Evolutionary conservation across 768 basidiomycete genomes (phyloP), one percentile per base, ranked within the genome.

Genomic region (Leccinum longicurvipes): DNA sequence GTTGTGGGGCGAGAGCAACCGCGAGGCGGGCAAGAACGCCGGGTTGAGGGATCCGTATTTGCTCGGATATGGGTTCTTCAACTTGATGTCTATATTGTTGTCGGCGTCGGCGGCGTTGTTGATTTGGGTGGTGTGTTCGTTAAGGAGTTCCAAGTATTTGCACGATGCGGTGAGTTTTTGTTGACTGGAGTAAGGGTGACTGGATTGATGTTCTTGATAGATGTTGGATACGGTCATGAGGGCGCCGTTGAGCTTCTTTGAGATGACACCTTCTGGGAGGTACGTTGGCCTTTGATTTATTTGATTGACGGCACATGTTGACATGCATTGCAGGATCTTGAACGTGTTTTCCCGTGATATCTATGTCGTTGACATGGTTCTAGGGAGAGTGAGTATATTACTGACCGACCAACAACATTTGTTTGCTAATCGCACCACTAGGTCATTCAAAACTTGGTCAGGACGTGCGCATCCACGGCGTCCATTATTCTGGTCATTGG

Each of bases 261-360:
- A 97, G 70, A 72, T 79, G 52, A 97, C 93, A 0, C 95, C 93
- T 2, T 86, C 82, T 15, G 93, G 93, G 60, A 81, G 88, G 89
- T 88, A 61, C 49, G 78, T 32, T 10, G 17, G 19, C 12, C 19
- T 50, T 24, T 9, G 1, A 6, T 24, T 1, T 46, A 4, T 51
- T 25, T 32, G 17, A 1, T 27, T n/a, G 32, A 14, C 32, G 47
- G 23, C 11, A 5, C 14, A 2, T 15, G 25, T 39, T 60, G 15
- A 54, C 31, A 9, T n/a, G 7, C 15, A 47, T 6, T 3, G 1
- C 53, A 90, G 93, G 9, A 88, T 95, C 52, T 68, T 98, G 50
- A 98, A 97, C 71, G 70, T 97, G 25, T 98, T 98, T 72, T 91
- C 91, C 3, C 84, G 93, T 3, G 96, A 98, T 63, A 84, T 82